Evolutionary conservation across 805 yeast species (phyloP), one percentile per base, ranked within the genome.

Genomic region (Pichia phayaonensis): DNA sequence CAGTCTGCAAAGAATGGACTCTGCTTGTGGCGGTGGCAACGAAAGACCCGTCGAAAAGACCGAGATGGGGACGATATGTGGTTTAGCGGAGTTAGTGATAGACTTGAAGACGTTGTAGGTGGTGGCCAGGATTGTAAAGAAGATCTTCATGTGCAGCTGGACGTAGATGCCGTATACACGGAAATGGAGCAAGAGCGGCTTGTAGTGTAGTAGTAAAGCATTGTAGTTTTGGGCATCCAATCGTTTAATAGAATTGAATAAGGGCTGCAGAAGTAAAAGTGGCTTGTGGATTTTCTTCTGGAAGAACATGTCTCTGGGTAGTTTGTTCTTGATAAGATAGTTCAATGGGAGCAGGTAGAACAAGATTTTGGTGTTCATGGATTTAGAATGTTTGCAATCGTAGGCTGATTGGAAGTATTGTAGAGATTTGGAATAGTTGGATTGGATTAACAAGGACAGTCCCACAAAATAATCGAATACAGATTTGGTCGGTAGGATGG

Each of bases 401-500:
- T 44, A 40, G 4, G 51, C 47, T 18, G 23, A n/a, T 36, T 49
- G 34, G 22, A 49, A 49, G 15, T 31, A 45, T 10, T n/a, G 13
- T 8, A 26, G 40, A 8, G 51, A 44, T 27, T 45, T 45, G 3
- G 46, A 38, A 18, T 44, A 44, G 18, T 44, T 49, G 11, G 51
- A 49, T 38, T 49, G 51, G 4, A 49, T 22, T 3, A 49, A 16
- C 12, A 45, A 29, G 8, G 48, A 31, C 1, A 31, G 23, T 13
- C 46, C 52, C 13, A 49, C 12, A 24, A 36, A 49, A 29, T 49
- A 49, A 26, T 49, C n/a, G 13, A 49, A 49, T 5, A 49, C 21
- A 1, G 52, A 34, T n/a, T 24, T 13, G 4, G 52, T 44, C 13
- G 48, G 48, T 36, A 49, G 22, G 6, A 44, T 39, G 20, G 51